Conservation (phyloP, 1,284 basidiomycete species). For the Phylloporus sp. region DNA sequence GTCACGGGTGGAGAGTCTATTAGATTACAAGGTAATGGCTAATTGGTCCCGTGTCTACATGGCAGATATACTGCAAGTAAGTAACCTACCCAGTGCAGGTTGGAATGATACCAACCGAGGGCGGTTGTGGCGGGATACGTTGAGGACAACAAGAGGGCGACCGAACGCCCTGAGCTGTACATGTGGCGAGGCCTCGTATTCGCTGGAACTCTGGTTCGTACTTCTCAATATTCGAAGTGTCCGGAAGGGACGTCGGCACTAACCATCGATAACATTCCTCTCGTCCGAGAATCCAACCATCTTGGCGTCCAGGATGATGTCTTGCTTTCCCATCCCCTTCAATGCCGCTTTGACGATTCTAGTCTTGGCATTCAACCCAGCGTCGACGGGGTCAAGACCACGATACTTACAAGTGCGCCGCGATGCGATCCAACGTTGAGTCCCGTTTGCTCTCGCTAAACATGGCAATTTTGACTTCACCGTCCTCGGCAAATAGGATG, state of each 20-base stretch:
- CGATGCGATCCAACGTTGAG: conserved; percentile 74
- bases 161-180: conserved; percentile 60
- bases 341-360: conserved; percentile 71
- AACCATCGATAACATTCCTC: conserved; percentile 59
- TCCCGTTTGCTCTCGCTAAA: conserved; percentile 86
- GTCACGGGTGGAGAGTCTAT: no score
- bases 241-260: conserved; percentile 13
- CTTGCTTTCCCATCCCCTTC: conserved; percentile 42
- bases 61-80: no score
- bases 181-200: conserved; percentile 60
- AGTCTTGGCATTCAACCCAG: conserved; percentile 2
- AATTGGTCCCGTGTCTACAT: no score
- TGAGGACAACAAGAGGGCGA: no score
- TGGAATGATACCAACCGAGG: no score
- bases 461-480: conserved; percentile 61
- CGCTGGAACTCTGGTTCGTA: conserved; percentile 66
- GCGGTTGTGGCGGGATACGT: no score
- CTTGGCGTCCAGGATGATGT: conserved; percentile 84
- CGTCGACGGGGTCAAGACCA: not conserved
- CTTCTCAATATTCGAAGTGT: conserved; percentile 6
- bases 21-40: no score
- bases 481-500: conserved; percentile 51
- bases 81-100: no score
- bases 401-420: conserved; percentile 62
- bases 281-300: conserved; percentile 80